Conservation (phyloP, 2,329 filamentous ascomycete genomes). For the Pseudogymnoascus sp. region DNA sequence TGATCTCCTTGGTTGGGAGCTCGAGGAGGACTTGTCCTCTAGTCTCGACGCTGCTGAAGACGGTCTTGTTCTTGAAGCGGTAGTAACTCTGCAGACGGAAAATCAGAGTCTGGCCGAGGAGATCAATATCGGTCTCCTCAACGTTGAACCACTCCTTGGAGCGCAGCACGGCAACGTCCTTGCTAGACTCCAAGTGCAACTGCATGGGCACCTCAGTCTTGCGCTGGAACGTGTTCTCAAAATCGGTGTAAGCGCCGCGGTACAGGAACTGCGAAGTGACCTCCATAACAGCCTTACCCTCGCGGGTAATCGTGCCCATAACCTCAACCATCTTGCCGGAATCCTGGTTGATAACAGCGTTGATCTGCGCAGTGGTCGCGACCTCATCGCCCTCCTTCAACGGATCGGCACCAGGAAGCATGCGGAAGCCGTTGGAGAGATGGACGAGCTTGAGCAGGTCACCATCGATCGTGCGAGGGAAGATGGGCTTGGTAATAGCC, state of each 20-base stretch:
- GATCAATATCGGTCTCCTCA: slow-evolving; percentile 74
- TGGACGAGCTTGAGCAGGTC: slow-evolving; percentile 95
- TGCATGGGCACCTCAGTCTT: slow-evolving; percentile 95
- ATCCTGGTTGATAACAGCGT: slow-evolving; percentile 95
- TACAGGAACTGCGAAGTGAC: slow-evolving; percentile 98
- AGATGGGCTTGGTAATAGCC: slow-evolving; percentile 98
- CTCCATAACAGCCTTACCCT: slow-evolving; percentile 86
- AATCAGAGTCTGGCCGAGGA: slow-evolving; percentile 86
- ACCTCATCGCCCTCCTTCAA: slow-evolving; percentile 93
- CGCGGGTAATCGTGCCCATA: slow-evolving; percentile 88
- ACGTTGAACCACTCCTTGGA: slow-evolving; percentile 98
- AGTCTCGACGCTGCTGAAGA: slow-evolving; percentile 89
- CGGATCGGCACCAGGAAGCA: slow-evolving; percentile 91
- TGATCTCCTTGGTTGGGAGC: slow-evolving; percentile 91
- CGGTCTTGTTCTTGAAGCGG: slow-evolving; percentile 87
- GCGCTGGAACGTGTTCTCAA: slow-evolving; percentile 96
- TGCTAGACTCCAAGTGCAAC: slow-evolving; percentile 75
- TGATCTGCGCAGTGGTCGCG: slow-evolving; percentile 89
- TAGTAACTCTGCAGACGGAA: slow-evolving; percentile 93
- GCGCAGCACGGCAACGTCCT: slow-evolving; percentile 86
- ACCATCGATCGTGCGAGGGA: slow-evolving; percentile 91
- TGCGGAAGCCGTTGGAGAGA: slow-evolving; percentile 94
- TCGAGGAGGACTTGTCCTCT: slow-evolving; percentile 88
- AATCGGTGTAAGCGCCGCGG: slow-evolving; percentile 86
- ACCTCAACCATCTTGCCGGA: slow-evolving; percentile 99